Evolutionary conservation across 805 yeast species (phyloP).

Genomic region (Ogataea nitratoaversa): DNA sequence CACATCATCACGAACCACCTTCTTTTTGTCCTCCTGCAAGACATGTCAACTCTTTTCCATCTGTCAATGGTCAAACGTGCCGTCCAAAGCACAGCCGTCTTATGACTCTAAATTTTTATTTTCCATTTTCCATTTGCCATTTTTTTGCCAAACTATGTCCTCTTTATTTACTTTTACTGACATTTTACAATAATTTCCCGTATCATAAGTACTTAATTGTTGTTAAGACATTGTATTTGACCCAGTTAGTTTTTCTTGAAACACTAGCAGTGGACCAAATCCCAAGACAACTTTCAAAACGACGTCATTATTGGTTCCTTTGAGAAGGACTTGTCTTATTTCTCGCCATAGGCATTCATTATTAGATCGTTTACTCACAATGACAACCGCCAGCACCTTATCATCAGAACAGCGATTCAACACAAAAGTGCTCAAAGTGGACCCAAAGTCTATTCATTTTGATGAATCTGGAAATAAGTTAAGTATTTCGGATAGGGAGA

Average conservation of each 20-base stretch:
- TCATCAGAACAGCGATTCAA: conserved; percentile 5
- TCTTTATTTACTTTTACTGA: too few species aligned
- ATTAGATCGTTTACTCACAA: not conserved
- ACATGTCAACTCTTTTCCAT: too few species aligned
- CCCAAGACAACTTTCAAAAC: not conserved
- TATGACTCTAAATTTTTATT: not conserved
- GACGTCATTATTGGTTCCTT: not conserved
- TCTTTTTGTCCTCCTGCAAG: too few species aligned
- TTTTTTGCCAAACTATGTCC: not conserved
- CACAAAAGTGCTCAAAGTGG: conserved; percentile 51
- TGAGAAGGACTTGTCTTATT: not conserved
- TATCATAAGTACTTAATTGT: too few species aligned
- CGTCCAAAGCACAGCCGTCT: not conserved
- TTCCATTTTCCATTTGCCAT: not conserved
- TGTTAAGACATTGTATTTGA: too few species aligned
- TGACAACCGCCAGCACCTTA: not conserved
- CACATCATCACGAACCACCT: not conserved
- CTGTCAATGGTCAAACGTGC: too few species aligned
- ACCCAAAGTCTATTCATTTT: conserved; percentile 49
- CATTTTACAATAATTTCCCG: too few species aligned
- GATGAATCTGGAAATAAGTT: conserved; percentile 32
- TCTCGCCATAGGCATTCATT: not conserved
- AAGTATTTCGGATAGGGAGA: conserved; percentile 44
- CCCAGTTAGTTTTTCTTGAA: too few species aligned
- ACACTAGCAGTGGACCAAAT: not conserved